Base-by-base conservation (phyloP, 371 early-diverging fungal species). In the Lichtheimia ramosa region DNA sequence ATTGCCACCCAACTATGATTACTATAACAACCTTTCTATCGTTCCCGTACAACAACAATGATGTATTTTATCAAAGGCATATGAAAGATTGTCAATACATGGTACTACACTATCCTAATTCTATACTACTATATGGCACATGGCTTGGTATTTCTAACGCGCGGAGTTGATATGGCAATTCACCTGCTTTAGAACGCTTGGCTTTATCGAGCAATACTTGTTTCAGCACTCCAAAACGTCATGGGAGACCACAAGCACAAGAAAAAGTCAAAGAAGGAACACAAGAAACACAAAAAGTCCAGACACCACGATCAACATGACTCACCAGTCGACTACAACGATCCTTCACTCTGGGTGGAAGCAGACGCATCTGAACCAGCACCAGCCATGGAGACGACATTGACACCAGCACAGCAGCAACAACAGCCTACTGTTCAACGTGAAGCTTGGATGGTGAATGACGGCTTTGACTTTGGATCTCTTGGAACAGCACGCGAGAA, bases 361-460 rank as follows among this genome's bases (percentile, higher is more conserved):
- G 65, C 76, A 54, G 62, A 66, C 10, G 66, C 69, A 21, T 46
- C 50, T 10, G 48, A 43, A 20, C 48, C 62, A 48, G 48, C 23
- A 42, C 16, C 56, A 2, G 10, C 59, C 2, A 24, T 25, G 25
- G 25, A 25, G 5, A 25, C 25, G 25, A n/a, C 51, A 10, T 48
- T 56, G 28, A 28, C 61, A 13, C 14, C 48, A 13, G 46, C 40
- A 5, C 48, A 50, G 24, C 21, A 39, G 1, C 18, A 48, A 40
- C 54, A 61, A 15, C 48, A 64, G 25, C 40, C 39, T 0, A 41
- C 3, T 16, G 64, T 61, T 12, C 64, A 66, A 20, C 61, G 77
- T 43, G 73, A 79, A 60, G 74, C 66, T 18, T 79, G 80, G 80
- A 79, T 79, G 80, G n/a, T 76, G 13, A 74, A 69, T 50, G 74